These are phyloP conservation scores for Nicotiana noctiflora DNA, from an alignment of 257 asterid species.

Conservation along the genomic window DNA sequence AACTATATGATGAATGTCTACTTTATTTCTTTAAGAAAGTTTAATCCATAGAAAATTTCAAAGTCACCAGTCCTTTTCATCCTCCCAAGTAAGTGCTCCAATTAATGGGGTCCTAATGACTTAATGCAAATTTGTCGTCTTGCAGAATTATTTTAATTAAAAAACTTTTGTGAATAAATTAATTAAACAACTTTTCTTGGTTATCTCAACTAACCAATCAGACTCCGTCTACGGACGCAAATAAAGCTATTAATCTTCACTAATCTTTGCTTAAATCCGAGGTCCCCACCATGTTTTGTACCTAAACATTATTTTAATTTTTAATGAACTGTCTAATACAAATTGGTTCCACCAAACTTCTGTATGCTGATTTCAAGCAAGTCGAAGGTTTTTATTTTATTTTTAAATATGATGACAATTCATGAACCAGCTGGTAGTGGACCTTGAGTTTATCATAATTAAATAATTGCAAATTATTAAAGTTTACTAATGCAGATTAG, in stretches of 20 bases:
- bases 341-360: slow-evolving; percentile 20
- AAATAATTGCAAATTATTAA: neutral
- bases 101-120: slow-evolving; percentile 4
- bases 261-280: slow-evolving; percentile 35
- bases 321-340: neutral
- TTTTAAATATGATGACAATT: slow-evolving; percentile 13
- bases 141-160: neutral
- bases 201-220: slow-evolving; percentile 30
- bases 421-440: slow-evolving; percentile 15
- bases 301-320: slow-evolving; percentile 14
- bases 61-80: neutral
- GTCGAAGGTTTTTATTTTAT: slow-evolving; percentile 20
- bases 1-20: neutral
- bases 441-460: slow-evolving; percentile 8
- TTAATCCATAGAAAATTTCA: neutral
- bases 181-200: slow-evolving; percentile 22
- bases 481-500: slow-evolving; percentile 2
- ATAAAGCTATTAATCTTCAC: slow-evolving; percentile 14
- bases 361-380: slow-evolving; percentile 21
- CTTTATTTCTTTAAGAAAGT: neutral
- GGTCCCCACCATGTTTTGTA: slow-evolving; percentile 32
- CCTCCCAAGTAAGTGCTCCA: slow-evolving; percentile 13
- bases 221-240: slow-evolving; percentile 29
- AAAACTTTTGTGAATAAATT: neutral
- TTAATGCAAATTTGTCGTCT: slow-evolving; percentile 18